Evolutionary conservation across 2,329 filamentous ascomycete species (phyloP), one percentile per base, ranked within the genome.

Genomic region (Huntiella bhutanensis): DNA sequence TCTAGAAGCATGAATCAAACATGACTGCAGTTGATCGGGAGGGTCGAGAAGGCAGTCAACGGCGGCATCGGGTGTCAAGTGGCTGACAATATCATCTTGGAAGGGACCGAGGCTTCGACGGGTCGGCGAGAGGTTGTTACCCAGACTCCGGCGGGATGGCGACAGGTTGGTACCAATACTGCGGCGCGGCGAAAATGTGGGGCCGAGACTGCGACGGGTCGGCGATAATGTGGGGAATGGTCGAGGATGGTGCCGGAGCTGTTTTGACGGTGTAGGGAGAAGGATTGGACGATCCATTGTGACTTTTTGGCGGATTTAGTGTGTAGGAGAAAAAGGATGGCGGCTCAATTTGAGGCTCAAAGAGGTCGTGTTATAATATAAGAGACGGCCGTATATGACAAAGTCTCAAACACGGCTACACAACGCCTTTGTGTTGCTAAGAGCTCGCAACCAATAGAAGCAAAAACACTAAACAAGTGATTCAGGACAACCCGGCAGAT

Each of bases 1-100:
- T 3, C 68, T 62, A 1, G 78, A 77, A 12, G 79, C 74, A 33
- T 64, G 65, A 50, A 77, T 71, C 49, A 85, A 69, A 56, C 76
- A 81, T 41, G 61, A 56, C 55, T 69, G 70, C 13, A 80, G 58
- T 37, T 65, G 59, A 33, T 69, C 71, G 4, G 64, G 66, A 15
- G 70, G 69, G 42, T 64, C 63, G 41, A 66, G 66, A 53, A 83
- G 69, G 12, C 75, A 70, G 49, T 77, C 69, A 50, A 80, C 63
- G 19, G 71, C 77, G 22, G 69, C 68, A 34, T 70, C 63, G 1
- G 79, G 79, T 3, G 71, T 69, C 22, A 83, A 65, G 54, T 73
- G 69, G 50, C 69, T 62, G 48, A 82, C 65, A 34, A 82, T 65
- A 52, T 79, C 73, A 55, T 80, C 74, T 43, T 61, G 28, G 19